phyloP scores from a whole-genome alignment of 2,329 filamentous ascomycete species.

The Thielaviopsis euricoi region DNA sequence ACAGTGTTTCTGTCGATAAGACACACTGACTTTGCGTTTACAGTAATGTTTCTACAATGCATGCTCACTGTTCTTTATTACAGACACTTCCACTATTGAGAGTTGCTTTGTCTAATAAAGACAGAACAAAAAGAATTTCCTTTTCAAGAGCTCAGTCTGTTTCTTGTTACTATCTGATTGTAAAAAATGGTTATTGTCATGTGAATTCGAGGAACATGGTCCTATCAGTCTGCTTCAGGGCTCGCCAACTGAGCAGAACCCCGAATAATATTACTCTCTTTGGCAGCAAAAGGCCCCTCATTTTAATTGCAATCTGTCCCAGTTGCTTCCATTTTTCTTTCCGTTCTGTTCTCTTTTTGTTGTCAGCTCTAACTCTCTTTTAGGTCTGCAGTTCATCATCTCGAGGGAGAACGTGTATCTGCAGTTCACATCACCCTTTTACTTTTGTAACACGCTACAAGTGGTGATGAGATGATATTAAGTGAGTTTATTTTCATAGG shows the following conservation, averaged over 20 bases:
- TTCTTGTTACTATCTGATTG: not conserved
- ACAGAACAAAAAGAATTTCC: too few relatives aligned
- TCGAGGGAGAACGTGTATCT: not conserved
- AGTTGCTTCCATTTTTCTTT: not conserved
- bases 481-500: not conserved
- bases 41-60: not conserved
- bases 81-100: not conserved
- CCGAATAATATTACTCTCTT: not conserved
- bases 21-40: not conserved
- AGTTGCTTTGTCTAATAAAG: too few relatives aligned
- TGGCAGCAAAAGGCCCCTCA: not conserved
- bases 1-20: not conserved
- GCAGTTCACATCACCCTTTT: not conserved
- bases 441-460: not conserved
- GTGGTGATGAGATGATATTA: not conserved
- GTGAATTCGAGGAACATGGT: not conserved
- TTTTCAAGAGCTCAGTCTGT: too few relatives aligned
- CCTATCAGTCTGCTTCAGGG: not conserved
- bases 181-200: not conserved
- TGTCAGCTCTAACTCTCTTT: not conserved
- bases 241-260: not conserved
- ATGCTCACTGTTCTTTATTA: not conserved
- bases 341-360: too few relatives aligned
- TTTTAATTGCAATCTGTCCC: not conserved
- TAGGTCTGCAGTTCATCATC: not conserved